These are phyloP conservation scores for Crithidia mellificae DNA, from an alignment of 208 protist species.

Conservation along the genomic window DNA sequence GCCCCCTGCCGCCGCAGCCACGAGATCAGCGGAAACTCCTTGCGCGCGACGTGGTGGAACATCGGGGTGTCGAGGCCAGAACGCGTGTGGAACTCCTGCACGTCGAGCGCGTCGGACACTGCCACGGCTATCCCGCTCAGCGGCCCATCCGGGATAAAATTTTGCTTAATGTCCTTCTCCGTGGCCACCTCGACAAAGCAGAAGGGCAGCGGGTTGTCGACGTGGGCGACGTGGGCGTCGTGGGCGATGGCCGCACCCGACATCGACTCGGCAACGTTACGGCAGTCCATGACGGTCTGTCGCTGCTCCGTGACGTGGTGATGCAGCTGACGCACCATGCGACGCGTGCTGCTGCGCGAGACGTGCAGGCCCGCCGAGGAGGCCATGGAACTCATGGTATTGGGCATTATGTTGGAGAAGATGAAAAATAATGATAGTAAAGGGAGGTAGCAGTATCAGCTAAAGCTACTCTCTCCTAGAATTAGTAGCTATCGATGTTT, in stretches of 20 bases:
- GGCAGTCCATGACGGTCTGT: conserved; percentile 56
- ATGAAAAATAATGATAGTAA: too few relatives aligned
- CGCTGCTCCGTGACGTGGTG: conserved; percentile 55
- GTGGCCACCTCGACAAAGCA: conserved; percentile 72
- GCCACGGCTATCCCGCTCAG: conserved; percentile 81
- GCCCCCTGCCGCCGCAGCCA: conserved; percentile 81
- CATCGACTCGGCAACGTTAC: conserved; percentile 55
- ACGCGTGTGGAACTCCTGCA: conserved; percentile 72
- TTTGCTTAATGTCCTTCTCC: conserved; percentile 53
- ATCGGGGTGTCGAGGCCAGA: conserved; percentile 59
- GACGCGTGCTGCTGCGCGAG: conserved; percentile 44
- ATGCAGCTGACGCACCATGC: conserved; percentile 59
- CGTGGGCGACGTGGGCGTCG: conserved; percentile 6
- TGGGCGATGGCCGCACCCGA: conserved; percentile 43
- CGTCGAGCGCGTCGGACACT: conserved; percentile 75
- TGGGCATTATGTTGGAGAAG: too few relatives aligned
- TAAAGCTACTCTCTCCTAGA: too few relatives aligned
- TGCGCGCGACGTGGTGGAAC: conserved; percentile 51
- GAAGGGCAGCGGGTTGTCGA: conserved; percentile 18
- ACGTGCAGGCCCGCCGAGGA: conserved; percentile 25
- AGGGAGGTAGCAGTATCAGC: too few relatives aligned
- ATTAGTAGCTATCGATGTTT: too few relatives aligned
- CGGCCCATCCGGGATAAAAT: conserved; percentile 53
- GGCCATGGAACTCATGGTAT: conserved; percentile 15
- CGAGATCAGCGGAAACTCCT: conserved; percentile 77